Evolutionary conservation across 2,329 filamentous ascomycete species (phyloP), one percentile per base, ranked within the genome.

Genomic region (Aspergillus sp.): DNA sequence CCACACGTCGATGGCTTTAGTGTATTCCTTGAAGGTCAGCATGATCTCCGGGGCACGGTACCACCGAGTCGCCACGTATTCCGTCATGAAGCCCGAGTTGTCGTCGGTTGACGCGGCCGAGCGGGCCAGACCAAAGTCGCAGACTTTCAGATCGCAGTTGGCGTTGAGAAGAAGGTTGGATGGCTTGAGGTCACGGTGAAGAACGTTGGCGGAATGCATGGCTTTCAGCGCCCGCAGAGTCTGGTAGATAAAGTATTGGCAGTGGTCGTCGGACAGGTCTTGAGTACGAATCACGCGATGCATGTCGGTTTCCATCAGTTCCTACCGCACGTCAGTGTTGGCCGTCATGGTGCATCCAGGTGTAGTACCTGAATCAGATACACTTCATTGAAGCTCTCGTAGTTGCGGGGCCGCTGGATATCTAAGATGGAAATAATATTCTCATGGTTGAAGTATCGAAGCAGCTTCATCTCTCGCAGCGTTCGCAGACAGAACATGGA

Each of bases 171-270:
- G 86, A 55, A 99, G 79, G 71, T 99, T 99, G 55, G 93, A 97
- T 1, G 94, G 94, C 79, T 99, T 99, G 63, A 99, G 80, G 75
- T 99, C 94, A 71, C 94, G 88, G 73, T 99, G 94, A 10, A 99
- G 85, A 45, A 99, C 94, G 67, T 99, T 97, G 59, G 94, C 94
- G 13, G 94, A 97, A 78, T 99, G 94, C 93, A 99, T 97, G 36
- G 94, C 94, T 80, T 99, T 99, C 66, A 99, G 81, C 10, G 93
- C 94, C 65, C 94, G 91, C 53, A 99, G 84, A 2, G 94, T 99
- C 79, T 99, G 94, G 81, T 99, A 99, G 76, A 99, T 99, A 78
- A 99, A 99, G 79, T 99, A 99, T 75, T 99, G 94, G 83, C 94
- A 99, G 75, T 99, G 94, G 73, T 99, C 94, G 73, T 99, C 94